phyloP scores from a whole-genome alignment of 441 rosid genomes.

The Euphorbia schlechtendalii region DNA sequence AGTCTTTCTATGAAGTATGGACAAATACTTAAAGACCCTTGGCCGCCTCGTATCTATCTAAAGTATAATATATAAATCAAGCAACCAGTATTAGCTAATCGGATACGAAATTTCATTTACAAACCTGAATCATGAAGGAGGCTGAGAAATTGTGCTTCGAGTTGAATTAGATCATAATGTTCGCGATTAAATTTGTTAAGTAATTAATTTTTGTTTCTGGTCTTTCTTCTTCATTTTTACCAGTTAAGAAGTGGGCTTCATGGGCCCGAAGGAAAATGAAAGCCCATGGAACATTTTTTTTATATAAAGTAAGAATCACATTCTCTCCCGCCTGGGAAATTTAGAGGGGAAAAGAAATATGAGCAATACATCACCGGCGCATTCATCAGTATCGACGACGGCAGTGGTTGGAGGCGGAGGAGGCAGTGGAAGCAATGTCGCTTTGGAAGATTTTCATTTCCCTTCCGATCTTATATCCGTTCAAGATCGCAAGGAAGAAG shows the following conservation, averaged over 20 bases:
- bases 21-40: background rate
- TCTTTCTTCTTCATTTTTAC: background rate
- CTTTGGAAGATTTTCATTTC: conserved; percentile 57
- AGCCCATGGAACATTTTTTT: background rate
- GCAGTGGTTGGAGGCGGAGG: conserved; percentile 45
- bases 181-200: background rate
- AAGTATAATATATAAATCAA: background rate
- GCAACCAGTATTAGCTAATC: background rate
- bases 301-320: background rate
- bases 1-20: background rate
- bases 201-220: background rate
- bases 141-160: background rate
- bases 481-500: conserved; percentile 69
- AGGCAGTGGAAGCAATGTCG: conserved; percentile 34
- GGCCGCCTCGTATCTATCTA: background rate
- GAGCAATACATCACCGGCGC: conserved; percentile 71
- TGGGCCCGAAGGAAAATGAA: background rate
- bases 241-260: conserved; percentile 1
- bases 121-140: background rate
- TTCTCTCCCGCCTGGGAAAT: background rate
- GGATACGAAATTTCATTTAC: background rate
- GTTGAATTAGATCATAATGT: conserved; percentile 3
- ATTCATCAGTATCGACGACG: conserved; percentile 67
- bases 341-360: conserved; percentile 21
- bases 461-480: conserved; percentile 54